Conservation (phyloP, 306 rosid genomes). For the Cicer bijugum region DNA sequence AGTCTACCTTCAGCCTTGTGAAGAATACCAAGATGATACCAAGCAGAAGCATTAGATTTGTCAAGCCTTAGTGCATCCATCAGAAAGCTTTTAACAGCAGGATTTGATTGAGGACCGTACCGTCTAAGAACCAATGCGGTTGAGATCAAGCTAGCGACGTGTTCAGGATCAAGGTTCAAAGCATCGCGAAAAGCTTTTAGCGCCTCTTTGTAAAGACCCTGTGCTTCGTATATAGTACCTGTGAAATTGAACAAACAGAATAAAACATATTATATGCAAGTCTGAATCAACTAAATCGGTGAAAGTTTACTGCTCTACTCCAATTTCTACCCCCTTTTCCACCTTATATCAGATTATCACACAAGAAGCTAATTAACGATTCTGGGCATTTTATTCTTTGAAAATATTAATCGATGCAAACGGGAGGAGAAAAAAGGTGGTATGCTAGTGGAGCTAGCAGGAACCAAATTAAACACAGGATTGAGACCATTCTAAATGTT, state of each 20-base stretch:
- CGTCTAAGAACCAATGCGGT: slow-evolving; percentile 62
- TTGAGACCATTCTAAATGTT: slow-evolving; percentile 1
- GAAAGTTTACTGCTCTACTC: slow-evolving; percentile 10
- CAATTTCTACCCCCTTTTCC: neutral
- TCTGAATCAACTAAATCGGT: slow-evolving; percentile 12
- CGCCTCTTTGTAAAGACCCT: slow-evolving; percentile 75
- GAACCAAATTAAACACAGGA: neutral
- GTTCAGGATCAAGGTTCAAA: slow-evolving; percentile 65
- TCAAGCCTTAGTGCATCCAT: slow-evolving; percentile 76
- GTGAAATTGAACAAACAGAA: slow-evolving; percentile 32
- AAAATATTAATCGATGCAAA: neutral
- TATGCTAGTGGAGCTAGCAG: neutral
- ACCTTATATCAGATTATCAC: slow-evolving; percentile 2
- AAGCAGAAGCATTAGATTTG: slow-evolving; percentile 69
- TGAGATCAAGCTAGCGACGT: slow-evolving; percentile 85
- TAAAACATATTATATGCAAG: neutral
- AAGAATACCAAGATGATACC: slow-evolving; percentile 81
- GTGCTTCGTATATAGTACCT: slow-evolving; percentile 72
- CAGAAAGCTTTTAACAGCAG: slow-evolving; percentile 66
- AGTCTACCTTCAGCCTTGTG: slow-evolving; percentile 56
- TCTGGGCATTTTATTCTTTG: neutral
- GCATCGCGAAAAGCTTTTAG: slow-evolving; percentile 62
- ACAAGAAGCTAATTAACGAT: neutral
- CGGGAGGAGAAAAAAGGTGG: neutral
- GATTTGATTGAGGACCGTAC: slow-evolving; percentile 51